phyloP scores from a whole-genome alignment of 192 early-diverging fungal genomes.

The Ambispora gerdemannii region DNA sequence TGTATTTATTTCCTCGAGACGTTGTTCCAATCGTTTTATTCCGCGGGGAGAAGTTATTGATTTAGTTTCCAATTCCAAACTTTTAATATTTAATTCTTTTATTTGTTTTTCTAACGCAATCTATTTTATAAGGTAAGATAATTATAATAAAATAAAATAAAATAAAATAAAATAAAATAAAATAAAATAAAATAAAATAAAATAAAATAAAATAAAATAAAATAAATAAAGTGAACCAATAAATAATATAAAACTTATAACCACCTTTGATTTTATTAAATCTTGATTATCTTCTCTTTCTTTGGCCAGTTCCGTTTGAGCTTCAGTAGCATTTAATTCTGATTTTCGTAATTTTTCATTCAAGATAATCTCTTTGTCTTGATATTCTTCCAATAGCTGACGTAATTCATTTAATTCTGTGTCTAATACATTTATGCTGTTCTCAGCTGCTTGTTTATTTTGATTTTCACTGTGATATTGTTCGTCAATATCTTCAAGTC shows the following conservation, averaged over 20 bases:
- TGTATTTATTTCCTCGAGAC: conserved; percentile 57
- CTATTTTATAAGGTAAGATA: conserved; percentile 39
- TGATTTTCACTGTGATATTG: conserved; percentile 66
- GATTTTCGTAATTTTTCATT: conserved; percentile 68
- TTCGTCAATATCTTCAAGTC: conserved; percentile 71
- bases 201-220: not conserved
- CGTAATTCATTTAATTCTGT: conserved; percentile 70
- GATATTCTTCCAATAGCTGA: conserved; percentile 69
- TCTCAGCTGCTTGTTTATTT: conserved; percentile 66
- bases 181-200: conserved; percentile 4
- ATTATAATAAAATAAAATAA: no score
- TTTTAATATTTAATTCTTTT: conserved; percentile 72
- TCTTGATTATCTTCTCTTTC: conserved; percentile 63
- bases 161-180: no score
- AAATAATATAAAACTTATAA: no score
- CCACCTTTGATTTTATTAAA: conserved; percentile 41
- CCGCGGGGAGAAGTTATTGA: conserved; percentile 56
- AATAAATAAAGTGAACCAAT: not conserved
- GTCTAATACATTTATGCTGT: conserved; percentile 66
- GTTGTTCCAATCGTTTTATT: conserved; percentile 54
- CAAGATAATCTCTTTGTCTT: conserved; percentile 58
- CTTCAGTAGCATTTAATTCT: conserved; percentile 61
- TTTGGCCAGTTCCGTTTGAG: conserved; percentile 72
- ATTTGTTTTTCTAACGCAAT: conserved; percentile 75
- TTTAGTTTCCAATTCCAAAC: conserved; percentile 74